Percentiles rank a stretch among this genome's conserved stretches.
These are phyloP conservation scores for Periconia macrospinosa DNA, from an alignment of 2,329 filamentous ascomycete genomes.

Conservation along the genomic window DNA sequence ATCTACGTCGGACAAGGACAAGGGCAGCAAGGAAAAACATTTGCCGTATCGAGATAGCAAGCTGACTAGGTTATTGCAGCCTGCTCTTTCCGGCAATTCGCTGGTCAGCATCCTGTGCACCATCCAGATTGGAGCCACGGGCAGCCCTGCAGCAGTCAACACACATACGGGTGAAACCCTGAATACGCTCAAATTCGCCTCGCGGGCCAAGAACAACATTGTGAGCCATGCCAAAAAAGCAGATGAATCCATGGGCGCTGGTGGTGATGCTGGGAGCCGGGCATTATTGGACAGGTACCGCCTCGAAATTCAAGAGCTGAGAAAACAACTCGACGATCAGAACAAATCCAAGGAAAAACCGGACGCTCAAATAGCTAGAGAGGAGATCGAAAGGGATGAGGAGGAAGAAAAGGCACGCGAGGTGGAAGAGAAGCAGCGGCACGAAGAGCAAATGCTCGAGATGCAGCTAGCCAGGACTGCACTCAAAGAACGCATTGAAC, in stretches of 20 bases:
- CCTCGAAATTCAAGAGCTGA: constrained; percentile 85
- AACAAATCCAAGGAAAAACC: constrained; percentile 55
- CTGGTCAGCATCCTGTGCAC: constrained; percentile 97
- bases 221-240: constrained; percentile 95
- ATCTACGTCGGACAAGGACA: constrained; percentile 62
- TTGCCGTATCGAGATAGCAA: constrained; percentile 97
- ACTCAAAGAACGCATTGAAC: constrained; percentile 94
- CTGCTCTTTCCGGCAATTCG: constrained; percentile 88
- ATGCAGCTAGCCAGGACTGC: constrained; percentile 97
- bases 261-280: constrained; percentile 78
- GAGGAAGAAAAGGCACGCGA: constrained; percentile 69
- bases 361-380: constrained; percentile 11
- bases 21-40: constrained; percentile 88
- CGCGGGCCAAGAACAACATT: constrained; percentile 95
- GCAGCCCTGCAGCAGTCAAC: constrained; percentile 69
- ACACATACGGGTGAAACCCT: constrained; percentile 85
- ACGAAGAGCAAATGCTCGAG: constrained; percentile 97
- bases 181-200: constrained; percentile 96
- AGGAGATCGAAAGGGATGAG: constrained; percentile 60
- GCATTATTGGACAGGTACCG: constrained; percentile 91
- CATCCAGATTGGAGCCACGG: constrained; percentile 81
- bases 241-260: constrained; percentile 79
- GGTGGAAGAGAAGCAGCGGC: constrained; percentile 75
- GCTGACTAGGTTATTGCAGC: constrained; percentile 87
- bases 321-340: constrained; percentile 79